Evolutionary conservation across 1,139 yeast genomes (phyloP).

Genomic region (Magnusiomyces clavatus): DNA sequence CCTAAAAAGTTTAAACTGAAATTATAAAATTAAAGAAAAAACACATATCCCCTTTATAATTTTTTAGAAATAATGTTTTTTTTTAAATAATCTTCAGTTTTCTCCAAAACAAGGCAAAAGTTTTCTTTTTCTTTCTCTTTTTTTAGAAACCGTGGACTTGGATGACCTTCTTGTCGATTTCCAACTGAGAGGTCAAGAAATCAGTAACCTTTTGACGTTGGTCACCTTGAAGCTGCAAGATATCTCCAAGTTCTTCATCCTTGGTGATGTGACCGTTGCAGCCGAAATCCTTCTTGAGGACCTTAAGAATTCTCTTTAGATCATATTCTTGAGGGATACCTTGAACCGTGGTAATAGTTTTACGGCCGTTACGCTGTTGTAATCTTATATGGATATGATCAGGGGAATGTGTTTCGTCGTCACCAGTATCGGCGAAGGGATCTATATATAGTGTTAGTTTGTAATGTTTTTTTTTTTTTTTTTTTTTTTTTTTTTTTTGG

Average conservation of each 20-base stretch:
- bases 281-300: conserved; percentile 94
- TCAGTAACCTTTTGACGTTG: conserved; percentile 96
- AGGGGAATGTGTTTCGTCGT: conserved; percentile 94
- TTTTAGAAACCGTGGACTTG: conserved; percentile 98
- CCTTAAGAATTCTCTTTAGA: conserved; percentile 86
- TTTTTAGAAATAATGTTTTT: too few species aligned
- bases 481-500: not conserved
- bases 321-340: conserved; percentile 96
- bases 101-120: too few species aligned
- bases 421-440: conserved; percentile 99
- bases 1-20: too few species aligned
- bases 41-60: too few species aligned
- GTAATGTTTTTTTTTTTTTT: too few species aligned
- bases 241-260: conserved; percentile 94
- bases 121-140: too few species aligned
- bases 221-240: conserved; percentile 97
- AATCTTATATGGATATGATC: conserved; percentile 97
- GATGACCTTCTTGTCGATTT: conserved; percentile 90
- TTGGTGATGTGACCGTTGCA: conserved; percentile 98
- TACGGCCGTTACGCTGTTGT: conserved; percentile 99
- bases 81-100: too few species aligned
- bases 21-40: too few species aligned
- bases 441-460: conserved; percentile 46
- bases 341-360: conserved; percentile 96
- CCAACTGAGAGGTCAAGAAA: conserved; percentile 80